Base-by-base conservation (phyloP, 2,329 filamentous ascomycete species). In the Chrysosphaeria jannelii region DNA sequence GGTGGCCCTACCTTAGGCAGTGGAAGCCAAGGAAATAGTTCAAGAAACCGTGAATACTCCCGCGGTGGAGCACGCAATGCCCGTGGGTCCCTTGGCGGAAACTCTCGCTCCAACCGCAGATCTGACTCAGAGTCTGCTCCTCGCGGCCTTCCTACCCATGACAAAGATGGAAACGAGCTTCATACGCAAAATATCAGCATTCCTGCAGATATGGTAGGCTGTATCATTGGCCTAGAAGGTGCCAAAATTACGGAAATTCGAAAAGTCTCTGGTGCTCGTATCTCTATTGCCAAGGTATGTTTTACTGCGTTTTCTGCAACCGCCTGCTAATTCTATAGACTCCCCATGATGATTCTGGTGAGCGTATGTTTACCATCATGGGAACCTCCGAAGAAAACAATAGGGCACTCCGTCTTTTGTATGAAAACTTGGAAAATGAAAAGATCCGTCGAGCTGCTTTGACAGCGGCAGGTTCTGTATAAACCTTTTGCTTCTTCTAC, bases 301-400 rank as follows among this genome's bases (percentile, higher is more conserved):
- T 21, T 14, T 10, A 14, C 6, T 9, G 7, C 18, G 9, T 14
- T n/a, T 6, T 2, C 11, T 14, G 14, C 18, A 7, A n/a, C 8
- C 6, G n/a, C 5, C 3, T 22, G 7, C 11, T 10, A 10, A 18
- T 16, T 2, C 19, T n/a, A 24, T 25, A 66, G 58, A 69, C 79
- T 22, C 76, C 85, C 27, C 85, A 97, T 39, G 85, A 97, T 36
- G 85, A 93, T 35, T 88, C 76, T 29, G 85, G 85, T 34, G 85
- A 97, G 57, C 69, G 85, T 38, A 97, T 97, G 85, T 97, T 97
- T 52, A 97, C 85, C 39, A 97, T 97, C 43, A 91, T 89, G 60
- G 85, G 85, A 34, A 88, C 74, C 29, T 68, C 75, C 29, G 70
- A 69, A 48, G 76, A 78, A 32, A 97, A 97, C 38, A 85, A 97